These are phyloP conservation scores for Alternaria atra DNA, from an alignment of 2,329 filamentous ascomycete species.

Conservation along the genomic window DNA sequence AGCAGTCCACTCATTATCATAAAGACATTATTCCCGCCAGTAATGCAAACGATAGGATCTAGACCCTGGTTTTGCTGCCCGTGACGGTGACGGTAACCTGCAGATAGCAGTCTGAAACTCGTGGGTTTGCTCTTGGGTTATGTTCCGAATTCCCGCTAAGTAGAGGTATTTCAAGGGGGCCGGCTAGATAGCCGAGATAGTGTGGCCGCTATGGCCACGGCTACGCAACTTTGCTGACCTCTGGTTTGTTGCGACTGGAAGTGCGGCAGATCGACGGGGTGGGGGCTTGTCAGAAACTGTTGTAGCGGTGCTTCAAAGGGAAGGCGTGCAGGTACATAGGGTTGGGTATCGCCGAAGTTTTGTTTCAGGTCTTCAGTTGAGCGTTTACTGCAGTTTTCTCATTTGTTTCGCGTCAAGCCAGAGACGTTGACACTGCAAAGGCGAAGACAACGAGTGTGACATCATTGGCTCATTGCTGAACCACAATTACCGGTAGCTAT, in stretches of 20 bases:
- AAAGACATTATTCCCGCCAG: not conserved
- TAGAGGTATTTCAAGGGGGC: slow-evolving; percentile 5
- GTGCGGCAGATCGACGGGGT: slow-evolving; percentile 19
- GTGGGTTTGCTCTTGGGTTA: slow-evolving; percentile 1
- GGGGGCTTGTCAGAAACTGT: slow-evolving; percentile 9
- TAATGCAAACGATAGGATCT: not conserved
- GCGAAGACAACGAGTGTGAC: slow-evolving; percentile 2
- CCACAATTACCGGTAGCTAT: slow-evolving; percentile 1
- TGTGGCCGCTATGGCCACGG: slow-evolving; percentile 18
- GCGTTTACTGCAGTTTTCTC: not conserved
- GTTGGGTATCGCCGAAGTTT: slow-evolving; percentile 9
- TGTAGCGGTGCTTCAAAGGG: slow-evolving; percentile 6
- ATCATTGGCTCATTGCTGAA: slow-evolving; percentile 6
- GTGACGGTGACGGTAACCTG: not conserved
- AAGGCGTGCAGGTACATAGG: slow-evolving; percentile 13
- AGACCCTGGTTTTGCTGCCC: not conserved
- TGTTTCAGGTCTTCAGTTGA: not conserved
- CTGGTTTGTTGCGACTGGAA: slow-evolving; percentile 18
- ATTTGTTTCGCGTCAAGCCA: not conserved
- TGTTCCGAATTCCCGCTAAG: slow-evolving; percentile 6
- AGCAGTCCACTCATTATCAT: not conserved
- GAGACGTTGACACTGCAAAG: not conserved
- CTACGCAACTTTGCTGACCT: slow-evolving; percentile 2
- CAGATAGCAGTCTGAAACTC: slow-evolving; percentile 4
- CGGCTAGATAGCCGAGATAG: slow-evolving; percentile 23